Conservation (phyloP, 441 rosid genomes). For the Mallotus repandus region DNA sequence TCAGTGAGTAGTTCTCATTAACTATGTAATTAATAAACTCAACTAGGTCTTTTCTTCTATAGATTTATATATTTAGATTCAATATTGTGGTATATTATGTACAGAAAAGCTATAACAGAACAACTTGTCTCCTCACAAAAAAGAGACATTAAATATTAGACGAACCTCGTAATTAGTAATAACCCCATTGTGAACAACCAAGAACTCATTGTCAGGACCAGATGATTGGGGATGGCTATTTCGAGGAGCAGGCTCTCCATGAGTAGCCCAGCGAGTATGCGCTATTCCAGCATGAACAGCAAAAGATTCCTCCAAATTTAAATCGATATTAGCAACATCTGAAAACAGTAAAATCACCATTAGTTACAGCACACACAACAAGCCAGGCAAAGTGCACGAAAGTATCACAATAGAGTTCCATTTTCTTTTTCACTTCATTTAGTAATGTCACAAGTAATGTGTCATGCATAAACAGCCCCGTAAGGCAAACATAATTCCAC, state of each 20-base stretch:
- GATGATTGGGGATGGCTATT: constrained; percentile 94
- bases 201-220: constrained; percentile 77
- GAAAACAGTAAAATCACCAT: constrained; percentile 27
- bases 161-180: constrained; percentile 85
- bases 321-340: constrained; percentile 63
- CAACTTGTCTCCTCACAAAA: too few relatives aligned
- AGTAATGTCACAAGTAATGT: too few relatives aligned
- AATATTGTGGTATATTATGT: too few relatives aligned
- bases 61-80: too few relatives aligned
- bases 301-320: constrained; percentile 73
- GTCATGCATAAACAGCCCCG: too few relatives aligned
- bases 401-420: too few relatives aligned
- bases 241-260: constrained; percentile 92
- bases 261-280: constrained; percentile 98
- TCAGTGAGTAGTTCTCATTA: too few relatives aligned
- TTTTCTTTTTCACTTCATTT: too few relatives aligned
- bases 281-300: constrained; percentile 88
- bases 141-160: background rate
- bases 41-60: too few relatives aligned
- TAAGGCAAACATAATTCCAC: too few relatives aligned
- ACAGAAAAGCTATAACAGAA: too few relatives aligned
- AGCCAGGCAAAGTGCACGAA: background rate
- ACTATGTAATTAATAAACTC: too few relatives aligned
- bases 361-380: constrained; percentile 10
- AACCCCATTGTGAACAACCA: constrained; percentile 95